A percentile compares a stretch with the other conserved stretches of the same genome.
Conservation (phyloP, 2,329 filamentous ascomycete genomes). For the Arthrobotrys megalospora region DNA sequence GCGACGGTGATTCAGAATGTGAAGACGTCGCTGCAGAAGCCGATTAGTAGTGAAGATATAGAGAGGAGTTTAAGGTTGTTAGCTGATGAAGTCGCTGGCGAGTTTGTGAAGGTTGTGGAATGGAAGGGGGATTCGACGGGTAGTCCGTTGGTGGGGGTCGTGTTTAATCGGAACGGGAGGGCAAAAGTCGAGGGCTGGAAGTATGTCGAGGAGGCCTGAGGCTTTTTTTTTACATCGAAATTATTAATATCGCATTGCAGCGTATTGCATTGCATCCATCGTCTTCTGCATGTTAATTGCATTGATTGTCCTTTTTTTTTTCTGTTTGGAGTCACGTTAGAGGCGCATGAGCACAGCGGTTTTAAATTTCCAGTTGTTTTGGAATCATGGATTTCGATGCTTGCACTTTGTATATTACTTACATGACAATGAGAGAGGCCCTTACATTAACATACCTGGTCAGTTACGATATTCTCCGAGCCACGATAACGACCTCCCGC, state of each 20-base stretch:
- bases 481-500: constrained; percentile 46
- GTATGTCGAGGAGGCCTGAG: constrained; percentile 46
- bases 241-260: constrained; percentile 38
- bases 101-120: constrained; percentile 59
- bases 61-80: constrained; percentile 48
- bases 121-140: constrained; percentile 59
- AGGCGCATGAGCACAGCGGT: constrained; percentile 11
- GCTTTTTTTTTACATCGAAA: constrained; percentile 5
- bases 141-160: constrained; percentile 43
- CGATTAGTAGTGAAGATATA: constrained; percentile 44
- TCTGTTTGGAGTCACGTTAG: constrained; percentile 20
- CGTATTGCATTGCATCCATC: constrained; percentile 36
- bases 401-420: not conserved
- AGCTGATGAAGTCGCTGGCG: constrained; percentile 51
- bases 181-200: constrained; percentile 50
- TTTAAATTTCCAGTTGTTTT: not conserved
- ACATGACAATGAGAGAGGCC: constrained; percentile 7
- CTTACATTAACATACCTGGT: constrained; percentile 6
- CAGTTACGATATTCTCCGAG: constrained; percentile 55
- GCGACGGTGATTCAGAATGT: constrained; percentile 45
- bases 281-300: constrained; percentile 9
- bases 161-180: constrained; percentile 51
- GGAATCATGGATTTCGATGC: constrained; percentile 6
- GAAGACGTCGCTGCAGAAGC: constrained; percentile 48
- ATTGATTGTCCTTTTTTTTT: not conserved